Base-by-base conservation (phyloP, 768 basidiomycete genomes). In the Termitomyces titanicus region DNA sequence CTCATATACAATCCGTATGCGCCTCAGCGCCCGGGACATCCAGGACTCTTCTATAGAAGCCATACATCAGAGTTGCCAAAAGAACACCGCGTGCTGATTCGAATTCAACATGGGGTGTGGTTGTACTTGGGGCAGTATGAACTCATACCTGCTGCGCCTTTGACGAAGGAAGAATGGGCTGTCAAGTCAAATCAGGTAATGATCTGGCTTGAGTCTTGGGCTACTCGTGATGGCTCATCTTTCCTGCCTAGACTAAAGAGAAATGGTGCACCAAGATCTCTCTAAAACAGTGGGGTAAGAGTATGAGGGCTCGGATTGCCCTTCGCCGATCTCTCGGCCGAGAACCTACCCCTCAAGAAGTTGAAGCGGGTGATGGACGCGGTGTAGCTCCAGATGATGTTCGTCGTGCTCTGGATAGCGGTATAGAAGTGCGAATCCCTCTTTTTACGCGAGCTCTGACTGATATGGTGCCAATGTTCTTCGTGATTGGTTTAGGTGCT, bases 141-240 rank as follows among this genome's bases (percentile, higher is more conserved):
- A 17, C 69, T 66, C 17, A 65, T 64, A 31, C 59, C 56, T 0
- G 69, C 68, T 70, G 73, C 77, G 43, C 79, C 79, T 24, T 65
- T 56, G 2, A 74, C 73, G 9, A 61, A 63, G 63, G 50, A 49
- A 58, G 60, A 63, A 61, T 51, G 64, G 68, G 46, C 47, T 55
- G 13, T 45, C 35, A 48, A 47, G 10, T 48, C 47, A 10, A 15
- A 24, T 10, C 47, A 47, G 47, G 47, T 48, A 48, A 29, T 5
- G 17, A n/a, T 48, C 15, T 24, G 10, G 7, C 1, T 7, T 6
- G n/a, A 37, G 34, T n/a, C 12, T 17, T 25, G 6, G 8, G 12
- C 22, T 2, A 17, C n/a, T 3, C 9, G 22, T 37, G 17, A n/a
- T 10, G 25, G 22, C 9, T 17, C 7, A 37, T 24, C 47, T 24